Evolutionary conservation across 371 early-diverging fungal species (phyloP).

Genomic region (Zychaea mexicana): DNA sequence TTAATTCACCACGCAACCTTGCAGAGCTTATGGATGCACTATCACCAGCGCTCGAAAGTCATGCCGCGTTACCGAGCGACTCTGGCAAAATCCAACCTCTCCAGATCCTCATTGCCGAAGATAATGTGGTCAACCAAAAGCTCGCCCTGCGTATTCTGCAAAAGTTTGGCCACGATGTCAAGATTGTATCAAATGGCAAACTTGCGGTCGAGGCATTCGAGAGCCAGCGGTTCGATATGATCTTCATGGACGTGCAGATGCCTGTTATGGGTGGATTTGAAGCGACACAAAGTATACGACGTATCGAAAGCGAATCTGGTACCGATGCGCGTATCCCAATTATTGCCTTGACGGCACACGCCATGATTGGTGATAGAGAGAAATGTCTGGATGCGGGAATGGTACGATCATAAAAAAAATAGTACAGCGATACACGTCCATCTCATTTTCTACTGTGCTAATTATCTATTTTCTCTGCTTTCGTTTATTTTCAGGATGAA

Average conservation of each 20-base stretch:
- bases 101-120: slow-evolving; percentile 77
- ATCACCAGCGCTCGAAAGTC: slow-evolving; percentile 66
- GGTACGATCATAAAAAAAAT: too few relatives aligned
- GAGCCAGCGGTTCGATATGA: slow-evolving; percentile 60
- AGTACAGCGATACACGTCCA: too few relatives aligned
- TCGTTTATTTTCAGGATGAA: slow-evolving; percentile 34
- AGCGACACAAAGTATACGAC: slow-evolving; percentile 69
- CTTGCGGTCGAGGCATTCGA: slow-evolving; percentile 71
- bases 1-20: slow-evolving; percentile 58
- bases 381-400: slow-evolving; percentile 71
- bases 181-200: slow-evolving; percentile 73
- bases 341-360: slow-evolving; percentile 77
- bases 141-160: slow-evolving; percentile 72
- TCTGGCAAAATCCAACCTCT: slow-evolving; percentile 52
- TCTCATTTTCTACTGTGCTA: too few relatives aligned
- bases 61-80: slow-evolving; percentile 59
- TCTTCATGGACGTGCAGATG: slow-evolving; percentile 83
- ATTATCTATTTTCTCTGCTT: background rate
- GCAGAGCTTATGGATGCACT: slow-evolving; percentile 66
- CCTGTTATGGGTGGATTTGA: slow-evolving; percentile 77
- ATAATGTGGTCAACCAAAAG: slow-evolving; percentile 82
- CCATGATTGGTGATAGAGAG: slow-evolving; percentile 77
- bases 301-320: slow-evolving; percentile 52
- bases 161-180: slow-evolving; percentile 71
- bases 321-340: slow-evolving; percentile 64